These are phyloP conservation scores for Ailanthus altissimus DNA, from an alignment of 345 rosid species.

Conservation along the genomic window DNA sequence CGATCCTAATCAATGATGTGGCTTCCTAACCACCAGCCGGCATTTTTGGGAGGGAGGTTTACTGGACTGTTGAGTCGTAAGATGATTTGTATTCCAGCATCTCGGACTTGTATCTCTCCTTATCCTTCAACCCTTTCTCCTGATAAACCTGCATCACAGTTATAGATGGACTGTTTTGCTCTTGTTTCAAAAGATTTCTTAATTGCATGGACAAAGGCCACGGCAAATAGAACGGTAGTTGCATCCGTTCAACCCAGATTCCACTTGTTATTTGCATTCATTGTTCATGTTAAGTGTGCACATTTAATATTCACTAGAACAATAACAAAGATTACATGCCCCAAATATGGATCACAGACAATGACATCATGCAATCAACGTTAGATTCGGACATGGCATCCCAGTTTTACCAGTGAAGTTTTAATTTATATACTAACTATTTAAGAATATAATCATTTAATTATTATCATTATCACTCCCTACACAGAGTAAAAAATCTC, in stretches of 20 bases:
- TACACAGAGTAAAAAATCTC: background rate
- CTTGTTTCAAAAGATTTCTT: background rate
- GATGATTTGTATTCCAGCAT: slow-evolving; percentile 62
- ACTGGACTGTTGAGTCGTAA: slow-evolving; percentile 31
- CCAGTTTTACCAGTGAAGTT: background rate
- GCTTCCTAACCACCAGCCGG: background rate
- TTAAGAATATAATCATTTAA: background rate
- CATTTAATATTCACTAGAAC: background rate
- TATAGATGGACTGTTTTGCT: background rate
- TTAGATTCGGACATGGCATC: no score
- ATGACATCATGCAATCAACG: background rate
- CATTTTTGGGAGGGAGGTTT: background rate
- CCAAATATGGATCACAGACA: slow-evolving; percentile 5
- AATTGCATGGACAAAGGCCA: background rate
- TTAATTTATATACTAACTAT: background rate
- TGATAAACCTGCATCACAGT: slow-evolving; percentile 54
- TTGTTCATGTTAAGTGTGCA: background rate
- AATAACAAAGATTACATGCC: background rate
- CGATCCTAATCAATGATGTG: background rate
- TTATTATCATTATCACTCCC: background rate
- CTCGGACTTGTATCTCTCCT: slow-evolving; percentile 71
- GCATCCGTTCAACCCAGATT: background rate
- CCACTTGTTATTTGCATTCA: background rate
- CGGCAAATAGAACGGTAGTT: background rate
- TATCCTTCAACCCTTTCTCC: slow-evolving; percentile 69